phyloP scores from a whole-genome alignment of 768 basidiomycete species.

The Boletellus emodensis region DNA sequence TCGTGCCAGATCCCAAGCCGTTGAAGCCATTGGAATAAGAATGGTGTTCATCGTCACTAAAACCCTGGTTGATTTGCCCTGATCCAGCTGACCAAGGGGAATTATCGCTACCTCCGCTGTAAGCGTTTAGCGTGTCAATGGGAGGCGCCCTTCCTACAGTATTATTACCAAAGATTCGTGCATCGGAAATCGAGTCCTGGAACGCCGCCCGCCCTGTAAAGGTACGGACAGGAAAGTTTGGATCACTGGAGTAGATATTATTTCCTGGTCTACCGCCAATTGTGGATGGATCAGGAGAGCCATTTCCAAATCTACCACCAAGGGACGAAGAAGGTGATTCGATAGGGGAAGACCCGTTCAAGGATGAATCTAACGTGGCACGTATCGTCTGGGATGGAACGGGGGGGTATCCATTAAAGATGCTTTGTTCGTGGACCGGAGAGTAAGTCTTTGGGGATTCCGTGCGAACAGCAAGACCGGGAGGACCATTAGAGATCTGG shows the following conservation, averaged over 20 bases:
- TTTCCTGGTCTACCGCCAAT: conserved; percentile 47
- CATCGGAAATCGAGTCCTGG: conserved; percentile 40
- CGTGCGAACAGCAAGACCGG: conserved; percentile 48
- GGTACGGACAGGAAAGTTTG: conserved; percentile 33
- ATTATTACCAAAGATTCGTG: conserved; percentile 33
- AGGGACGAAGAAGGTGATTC: conserved; percentile 75
- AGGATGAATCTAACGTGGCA: conserved; percentile 63
- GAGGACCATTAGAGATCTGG: conserved; percentile 44
- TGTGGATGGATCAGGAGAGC: conserved; percentile 63
- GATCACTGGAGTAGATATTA: conserved; percentile 36
- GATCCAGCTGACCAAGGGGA: conserved; percentile 35
- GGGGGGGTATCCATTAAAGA: conserved; percentile 58
- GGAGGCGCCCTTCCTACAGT: conserved; percentile 30
- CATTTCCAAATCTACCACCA: conserved; percentile 56
- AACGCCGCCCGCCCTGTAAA: conserved; percentile 36
- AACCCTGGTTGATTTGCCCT: conserved; percentile 18
- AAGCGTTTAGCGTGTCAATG: conserved; percentile 39
- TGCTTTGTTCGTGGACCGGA: conserved; percentile 34
- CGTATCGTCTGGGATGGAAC: conserved; percentile 58
- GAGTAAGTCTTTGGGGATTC: conserved; percentile 47
- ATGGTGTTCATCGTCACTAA: conserved; percentile 19
- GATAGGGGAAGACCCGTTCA: conserved; percentile 50
- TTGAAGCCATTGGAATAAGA: conserved; percentile 27
- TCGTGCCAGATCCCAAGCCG: conserved; percentile 15
- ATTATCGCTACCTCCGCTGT: conserved; percentile 28